These are phyloP conservation scores for Ustilago crameri DNA, from an alignment of 1,284 basidiomycete species.

Conservation along the genomic window DNA sequence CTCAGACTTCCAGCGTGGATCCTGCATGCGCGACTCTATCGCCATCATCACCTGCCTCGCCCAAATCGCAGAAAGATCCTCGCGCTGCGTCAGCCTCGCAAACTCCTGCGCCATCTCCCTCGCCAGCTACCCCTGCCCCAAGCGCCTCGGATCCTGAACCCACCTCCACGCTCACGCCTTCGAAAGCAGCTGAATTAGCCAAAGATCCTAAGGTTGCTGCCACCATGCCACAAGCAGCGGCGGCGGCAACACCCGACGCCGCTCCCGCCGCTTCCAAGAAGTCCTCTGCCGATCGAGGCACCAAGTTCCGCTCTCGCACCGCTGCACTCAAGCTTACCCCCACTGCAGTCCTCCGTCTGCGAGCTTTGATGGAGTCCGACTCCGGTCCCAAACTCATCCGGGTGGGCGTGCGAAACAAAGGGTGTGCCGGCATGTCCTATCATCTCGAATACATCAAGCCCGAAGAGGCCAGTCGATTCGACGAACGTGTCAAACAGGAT, in stretches of 20 bases:
- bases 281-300: constrained; percentile 38
- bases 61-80: constrained; percentile 49
- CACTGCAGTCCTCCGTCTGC: constrained; percentile 74
- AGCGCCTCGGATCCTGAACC: constrained; percentile 33
- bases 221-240: constrained; percentile 43
- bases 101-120: constrained; percentile 19
- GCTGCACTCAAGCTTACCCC: constrained; percentile 71
- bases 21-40: constrained; percentile 53
- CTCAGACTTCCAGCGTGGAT: constrained; percentile 33
- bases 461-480: constrained; percentile 81
- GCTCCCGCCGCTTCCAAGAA: constrained; percentile 27
- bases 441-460: constrained; percentile 88
- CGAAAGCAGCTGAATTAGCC: constrained; percentile 35
- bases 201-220: constrained; percentile 41
- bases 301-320: constrained; percentile 54
- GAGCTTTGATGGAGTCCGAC: constrained; percentile 77
- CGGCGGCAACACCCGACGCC: constrained; percentile 14
- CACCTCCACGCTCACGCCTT: constrained; percentile 21
- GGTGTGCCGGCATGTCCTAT: constrained; percentile 98
- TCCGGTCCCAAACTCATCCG: constrained; percentile 87
- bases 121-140: constrained; percentile 37
- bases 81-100: constrained; percentile 19
- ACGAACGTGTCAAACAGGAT: constrained; percentile 86
- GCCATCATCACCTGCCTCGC: constrained; percentile 52
- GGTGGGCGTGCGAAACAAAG: constrained; percentile 95